Evolutionary conservation across 2,329 filamentous ascomycete genomes (phyloP).

Genomic region (Ophiosphaerella narmari): DNA sequence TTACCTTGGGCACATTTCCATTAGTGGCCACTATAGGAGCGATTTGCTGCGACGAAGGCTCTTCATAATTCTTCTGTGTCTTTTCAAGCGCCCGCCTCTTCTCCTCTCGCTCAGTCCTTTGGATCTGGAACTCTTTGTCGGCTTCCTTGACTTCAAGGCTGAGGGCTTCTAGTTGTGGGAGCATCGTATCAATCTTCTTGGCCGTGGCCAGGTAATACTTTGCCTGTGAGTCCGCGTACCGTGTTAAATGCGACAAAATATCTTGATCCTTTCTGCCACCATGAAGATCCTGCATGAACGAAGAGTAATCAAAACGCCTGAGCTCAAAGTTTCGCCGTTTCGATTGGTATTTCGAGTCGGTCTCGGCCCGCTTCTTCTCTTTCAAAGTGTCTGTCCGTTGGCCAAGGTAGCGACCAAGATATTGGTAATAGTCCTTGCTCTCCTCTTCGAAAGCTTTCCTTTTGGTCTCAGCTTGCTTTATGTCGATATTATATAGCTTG

Average conservation of each 20-base stretch:
- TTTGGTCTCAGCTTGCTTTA: constrained; percentile 96
- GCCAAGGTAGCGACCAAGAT: constrained; percentile 92
- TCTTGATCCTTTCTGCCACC: constrained; percentile 98
- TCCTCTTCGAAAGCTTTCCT: constrained; percentile 98
- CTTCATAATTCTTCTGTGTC: constrained; percentile 62
- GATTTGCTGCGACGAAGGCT: constrained; percentile 29
- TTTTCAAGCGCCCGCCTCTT: constrained; percentile 90
- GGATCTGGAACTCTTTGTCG: constrained; percentile 96
- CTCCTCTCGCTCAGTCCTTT: constrained; percentile 92
- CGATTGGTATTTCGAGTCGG: constrained; percentile 92
- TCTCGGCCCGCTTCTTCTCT: constrained; percentile 94
- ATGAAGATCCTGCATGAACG: constrained; percentile 98
- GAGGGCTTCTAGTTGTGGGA: constrained; percentile 88
- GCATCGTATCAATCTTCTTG: constrained; percentile 82
- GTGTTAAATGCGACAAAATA: constrained; percentile 90
- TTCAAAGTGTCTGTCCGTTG: constrained; percentile 95
- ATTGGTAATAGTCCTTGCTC: constrained; percentile 97
- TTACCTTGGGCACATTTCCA: constrained; percentile 26
- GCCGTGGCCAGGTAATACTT: constrained; percentile 79
- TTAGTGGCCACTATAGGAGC: constrained; percentile 29
- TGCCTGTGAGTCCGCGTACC: constrained; percentile 89
- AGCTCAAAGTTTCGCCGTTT: constrained; percentile 95
- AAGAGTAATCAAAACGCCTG: constrained; percentile 97
- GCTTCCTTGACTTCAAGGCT: constrained; percentile 87
- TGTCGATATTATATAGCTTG: constrained; percentile 91